Base-by-base conservation (phyloP, 2,329 filamentous ascomycete genomes). In the Fusarium sp. region DNA sequence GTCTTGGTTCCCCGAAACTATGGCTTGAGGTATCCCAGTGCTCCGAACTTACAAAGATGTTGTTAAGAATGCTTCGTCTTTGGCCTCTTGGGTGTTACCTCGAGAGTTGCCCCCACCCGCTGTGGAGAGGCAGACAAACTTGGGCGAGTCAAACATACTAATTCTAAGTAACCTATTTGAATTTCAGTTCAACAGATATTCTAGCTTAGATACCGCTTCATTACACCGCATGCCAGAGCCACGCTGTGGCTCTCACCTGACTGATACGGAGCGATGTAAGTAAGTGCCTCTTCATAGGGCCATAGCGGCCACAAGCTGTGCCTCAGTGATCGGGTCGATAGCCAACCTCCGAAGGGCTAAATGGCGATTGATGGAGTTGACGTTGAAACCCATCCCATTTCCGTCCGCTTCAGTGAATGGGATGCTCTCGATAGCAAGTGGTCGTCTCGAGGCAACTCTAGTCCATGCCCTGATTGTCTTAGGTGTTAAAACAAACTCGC, bases 271-370 rank as follows among this genome's bases (percentile, higher is more conserved):
- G 7, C 20, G 7, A 45, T 45, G 20, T 5, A 45, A 20, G 20
- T 1, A 16, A 45, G 43, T 24, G 14, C 13, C 43, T 45, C 16
- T n/a, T n/a, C 13, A 24, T 24, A 45, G 4, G 10, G 5, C 2
- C 13, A 10, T 45, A 10, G 7, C 13, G 43, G 14, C 31, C 29
- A 9, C 14, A 57, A 24, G 4, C 43, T 41, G 35, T 31, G 45
- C 64, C 48, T 64, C 59, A 31, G 27, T 50, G 5, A 70, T 60
- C 9, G 59, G 64, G 35, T 70, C 64, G 18, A 64, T 50, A 48
- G 14, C 54, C 20, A 67, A 27, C 22, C 59, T 37, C 29, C 43
- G 64, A 33, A 70, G 64, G 37, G 37, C 29, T 41, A 67, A 64
- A 48, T 60, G 39, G n/a, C 22, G 43, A 60, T 39, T 4, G 39